Conservation (phyloP, 768 basidiomycete genomes). For the Mycena amicta region DNA sequence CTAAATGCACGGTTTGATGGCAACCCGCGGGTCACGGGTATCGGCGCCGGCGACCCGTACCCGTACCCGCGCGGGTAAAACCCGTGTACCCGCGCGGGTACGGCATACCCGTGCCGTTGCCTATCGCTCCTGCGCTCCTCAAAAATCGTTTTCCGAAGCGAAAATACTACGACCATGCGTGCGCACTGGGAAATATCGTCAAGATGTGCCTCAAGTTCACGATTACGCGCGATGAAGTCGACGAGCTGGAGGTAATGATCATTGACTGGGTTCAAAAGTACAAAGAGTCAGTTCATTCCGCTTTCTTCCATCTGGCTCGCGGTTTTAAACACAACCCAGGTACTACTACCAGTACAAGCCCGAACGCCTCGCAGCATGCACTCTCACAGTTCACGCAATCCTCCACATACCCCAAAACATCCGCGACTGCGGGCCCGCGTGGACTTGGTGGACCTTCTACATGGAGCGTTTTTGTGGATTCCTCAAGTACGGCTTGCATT, state of each 20-base stretch:
- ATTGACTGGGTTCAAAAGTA: constrained; percentile 6
- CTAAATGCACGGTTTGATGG: too few species aligned
- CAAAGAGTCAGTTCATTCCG: background rate
- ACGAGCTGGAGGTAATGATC: background rate
- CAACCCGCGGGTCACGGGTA: background rate
- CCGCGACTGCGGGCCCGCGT: background rate
- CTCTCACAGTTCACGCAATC: constrained; percentile 5
- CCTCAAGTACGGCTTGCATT: constrained; percentile 1
- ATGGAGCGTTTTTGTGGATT: constrained; percentile 15
- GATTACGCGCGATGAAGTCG: background rate
- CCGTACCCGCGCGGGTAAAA: too few species aligned
- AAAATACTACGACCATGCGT: background rate
- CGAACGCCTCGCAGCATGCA: constrained; percentile 2
- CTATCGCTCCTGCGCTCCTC: constrained; percentile 1
- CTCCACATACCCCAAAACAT: background rate
- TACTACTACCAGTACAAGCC: constrained; percentile 15
- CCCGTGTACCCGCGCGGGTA: too few species aligned
- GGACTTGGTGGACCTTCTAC: background rate
- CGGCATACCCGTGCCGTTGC: too few species aligned
- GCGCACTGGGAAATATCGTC: background rate
- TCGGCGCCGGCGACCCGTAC: too few species aligned
- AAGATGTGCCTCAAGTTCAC: background rate
- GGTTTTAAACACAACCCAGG: background rate
- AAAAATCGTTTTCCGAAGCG: background rate
- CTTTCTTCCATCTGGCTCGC: background rate